These are phyloP conservation scores for Chlorella sp. DNA, from an alignment of 139 green algal genomes.

Conservation along the genomic window DNA sequence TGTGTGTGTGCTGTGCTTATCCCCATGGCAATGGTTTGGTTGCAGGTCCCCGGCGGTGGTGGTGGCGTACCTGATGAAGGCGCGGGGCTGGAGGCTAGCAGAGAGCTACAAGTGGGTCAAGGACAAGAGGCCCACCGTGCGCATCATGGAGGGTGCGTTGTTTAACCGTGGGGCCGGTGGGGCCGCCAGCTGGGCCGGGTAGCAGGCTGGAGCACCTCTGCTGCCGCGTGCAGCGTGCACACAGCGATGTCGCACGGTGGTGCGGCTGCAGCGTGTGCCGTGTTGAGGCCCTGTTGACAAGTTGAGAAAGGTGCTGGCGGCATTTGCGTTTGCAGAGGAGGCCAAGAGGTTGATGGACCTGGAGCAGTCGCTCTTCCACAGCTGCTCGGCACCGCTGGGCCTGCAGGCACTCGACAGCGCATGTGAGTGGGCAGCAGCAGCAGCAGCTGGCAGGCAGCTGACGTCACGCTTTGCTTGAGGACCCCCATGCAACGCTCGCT, in stretches of 20 bases:
- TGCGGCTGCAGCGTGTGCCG: too few species aligned
- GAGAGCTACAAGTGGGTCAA: conserved; percentile 80
- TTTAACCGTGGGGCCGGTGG: not conserved
- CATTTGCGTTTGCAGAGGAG: conserved; percentile 33
- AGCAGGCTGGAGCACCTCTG: too few species aligned
- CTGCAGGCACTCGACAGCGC: conserved; percentile 20
- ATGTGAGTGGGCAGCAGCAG: conserved; percentile 22
- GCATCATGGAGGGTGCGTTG: conserved; percentile 42
- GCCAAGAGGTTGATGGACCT: conserved; percentile 46
- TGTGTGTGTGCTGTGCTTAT: too few species aligned
- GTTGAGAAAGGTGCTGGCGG: too few species aligned
- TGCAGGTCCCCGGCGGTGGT: conserved; percentile 51
- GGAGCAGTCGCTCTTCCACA: conserved; percentile 46
- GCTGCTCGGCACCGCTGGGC: conserved; percentile 40
- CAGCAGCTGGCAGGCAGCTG: too few species aligned
- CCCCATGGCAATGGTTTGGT: too few species aligned
- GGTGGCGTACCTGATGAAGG: conserved; percentile 81
- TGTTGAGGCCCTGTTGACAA: too few species aligned
- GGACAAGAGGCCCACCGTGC: conserved; percentile 46
- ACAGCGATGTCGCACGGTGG: too few species aligned
- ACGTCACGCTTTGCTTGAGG: too few species aligned
- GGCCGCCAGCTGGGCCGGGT: too few species aligned
- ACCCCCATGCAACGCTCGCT: too few species aligned
- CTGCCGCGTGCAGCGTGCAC: too few species aligned
- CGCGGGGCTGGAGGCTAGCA: conserved; percentile 57